Evolutionary conservation across 352 stramenopile species (phyloP).

Genomic region (Phytophthora rubi): DNA sequence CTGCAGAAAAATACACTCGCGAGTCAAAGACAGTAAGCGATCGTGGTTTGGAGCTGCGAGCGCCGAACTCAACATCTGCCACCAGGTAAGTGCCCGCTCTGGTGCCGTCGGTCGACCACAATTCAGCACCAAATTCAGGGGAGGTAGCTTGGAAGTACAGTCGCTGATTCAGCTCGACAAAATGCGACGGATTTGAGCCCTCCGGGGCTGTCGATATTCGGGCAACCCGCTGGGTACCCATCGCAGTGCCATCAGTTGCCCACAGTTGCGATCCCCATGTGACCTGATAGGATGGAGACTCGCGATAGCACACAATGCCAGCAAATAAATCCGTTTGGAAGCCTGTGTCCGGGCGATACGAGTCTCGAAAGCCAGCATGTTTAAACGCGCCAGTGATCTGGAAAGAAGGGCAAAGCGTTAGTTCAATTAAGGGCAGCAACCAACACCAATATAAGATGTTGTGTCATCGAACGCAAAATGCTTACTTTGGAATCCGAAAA

Average conservation of each 20-base stretch:
- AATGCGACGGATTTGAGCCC: constrained; percentile 41
- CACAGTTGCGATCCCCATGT: constrained; percentile 72
- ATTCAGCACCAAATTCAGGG: constrained; percentile 57
- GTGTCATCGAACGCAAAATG: neutral
- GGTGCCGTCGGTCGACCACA: constrained; percentile 81
- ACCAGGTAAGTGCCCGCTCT: constrained; percentile 54
- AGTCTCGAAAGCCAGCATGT: constrained; percentile 78
- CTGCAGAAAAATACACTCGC: constrained; percentile 65
- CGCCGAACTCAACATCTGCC: constrained; percentile 60
- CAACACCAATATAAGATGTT: neutral
- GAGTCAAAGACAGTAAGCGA: constrained; percentile 44
- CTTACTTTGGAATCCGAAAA: constrained; percentile 81
- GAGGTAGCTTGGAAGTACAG: constrained; percentile 82
- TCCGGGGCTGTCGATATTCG: constrained; percentile 42
- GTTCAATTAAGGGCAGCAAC: neutral
- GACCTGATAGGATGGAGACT: constrained; percentile 15
- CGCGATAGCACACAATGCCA: constrained; percentile 77
- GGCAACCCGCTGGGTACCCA: constrained; percentile 65
- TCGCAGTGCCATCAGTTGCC: constrained; percentile 78
- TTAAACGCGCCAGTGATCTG: constrained; percentile 83
- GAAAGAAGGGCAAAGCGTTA: constrained; percentile 8
- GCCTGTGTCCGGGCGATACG: constrained; percentile 58
- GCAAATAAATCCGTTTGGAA: constrained; percentile 69
- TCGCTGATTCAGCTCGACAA: constrained; percentile 45
- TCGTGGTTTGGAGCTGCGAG: constrained; percentile 43